phyloP scores from a whole-genome alignment of 345 rosid species.

The Jatropha curcas region DNA sequence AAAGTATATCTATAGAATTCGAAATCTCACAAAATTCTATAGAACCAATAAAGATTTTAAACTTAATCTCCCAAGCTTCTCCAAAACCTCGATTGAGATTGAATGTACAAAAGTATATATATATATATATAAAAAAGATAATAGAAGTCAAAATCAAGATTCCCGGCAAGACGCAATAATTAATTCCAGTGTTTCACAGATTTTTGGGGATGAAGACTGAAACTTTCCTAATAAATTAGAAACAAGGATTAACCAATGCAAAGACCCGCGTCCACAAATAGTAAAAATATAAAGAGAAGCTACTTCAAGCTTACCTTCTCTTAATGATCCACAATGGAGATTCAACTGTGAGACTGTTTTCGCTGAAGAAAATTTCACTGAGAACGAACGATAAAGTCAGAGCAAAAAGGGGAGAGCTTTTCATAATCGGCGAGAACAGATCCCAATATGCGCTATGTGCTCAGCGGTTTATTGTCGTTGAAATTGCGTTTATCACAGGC shows the following conservation, averaged over 20 bases:
- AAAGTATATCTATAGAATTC: not conserved
- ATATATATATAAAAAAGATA: not conserved
- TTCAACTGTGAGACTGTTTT: not conserved
- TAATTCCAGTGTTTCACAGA: not conserved
- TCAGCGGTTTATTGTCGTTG: not conserved
- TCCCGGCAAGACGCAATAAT: not conserved
- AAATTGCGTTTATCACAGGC: not conserved
- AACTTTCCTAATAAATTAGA: not conserved
- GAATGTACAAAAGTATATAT: not conserved
- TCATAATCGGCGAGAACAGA: not conserved
- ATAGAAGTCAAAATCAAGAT: not conserved
- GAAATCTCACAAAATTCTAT: constrained; percentile 1
- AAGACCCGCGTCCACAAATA: constrained; percentile 3
- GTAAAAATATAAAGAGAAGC: not conserved
- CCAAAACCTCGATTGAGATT: not conserved
- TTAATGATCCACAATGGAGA: constrained; percentile 1
- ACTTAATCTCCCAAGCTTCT: not conserved
- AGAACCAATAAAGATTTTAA: not conserved
- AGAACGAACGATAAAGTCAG: not conserved
- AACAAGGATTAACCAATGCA: not conserved
- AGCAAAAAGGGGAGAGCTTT: not conserved
- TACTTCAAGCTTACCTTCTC: constrained; percentile 19
- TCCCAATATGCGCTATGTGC: constrained; percentile 8
- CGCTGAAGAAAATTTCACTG: not conserved
- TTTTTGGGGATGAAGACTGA: not conserved